phyloP scores from a whole-genome alignment of 495 filamentous ascomycete genomes.

The Aspergillus conjunctus region DNA sequence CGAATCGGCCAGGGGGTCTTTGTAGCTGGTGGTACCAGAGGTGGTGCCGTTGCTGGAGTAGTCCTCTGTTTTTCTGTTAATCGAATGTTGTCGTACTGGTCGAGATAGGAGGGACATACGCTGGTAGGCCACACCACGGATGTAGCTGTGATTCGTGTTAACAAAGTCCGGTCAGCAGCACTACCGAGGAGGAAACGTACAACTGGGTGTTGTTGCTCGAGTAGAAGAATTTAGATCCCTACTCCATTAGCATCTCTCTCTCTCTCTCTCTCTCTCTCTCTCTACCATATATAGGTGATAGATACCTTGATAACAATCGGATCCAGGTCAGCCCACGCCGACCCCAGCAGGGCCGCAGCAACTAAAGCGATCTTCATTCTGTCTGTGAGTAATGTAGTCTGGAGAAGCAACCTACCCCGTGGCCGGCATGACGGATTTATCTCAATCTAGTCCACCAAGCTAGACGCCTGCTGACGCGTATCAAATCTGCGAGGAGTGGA shows the following conservation, averaged over 20 bases:
- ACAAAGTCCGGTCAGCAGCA: slow-evolving; percentile 14
- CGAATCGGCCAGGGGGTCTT: slow-evolving; percentile 72
- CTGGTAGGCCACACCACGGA: slow-evolving; percentile 90
- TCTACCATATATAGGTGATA: slow-evolving; percentile 4
- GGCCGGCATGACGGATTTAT: slow-evolving; percentile 4
- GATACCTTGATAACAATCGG: slow-evolving; percentile 71
- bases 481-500: slow-evolving; percentile 6
- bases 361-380: slow-evolving; percentile 48
- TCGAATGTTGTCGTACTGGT: slow-evolving; percentile 23
- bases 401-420: no score
- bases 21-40: slow-evolving; percentile 43
- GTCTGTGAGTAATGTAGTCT: neutral
- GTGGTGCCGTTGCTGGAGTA: slow-evolving; percentile 45
- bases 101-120: slow-evolving; percentile 39
- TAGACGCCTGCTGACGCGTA: slow-evolving; percentile 12
- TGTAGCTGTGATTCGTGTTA: slow-evolving; percentile 51
- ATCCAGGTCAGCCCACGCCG: slow-evolving; percentile 59
- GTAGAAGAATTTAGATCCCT: slow-evolving; percentile 83
- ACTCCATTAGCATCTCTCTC: slow-evolving; percentile 15
- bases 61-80: slow-evolving; percentile 40
- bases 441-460: slow-evolving; percentile 5
- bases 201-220: slow-evolving; percentile 78
- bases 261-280: no score
- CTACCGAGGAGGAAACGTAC: slow-evolving; percentile 31
- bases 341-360: slow-evolving; percentile 52